Evolutionary conservation across 2,329 filamentous ascomycete species (phyloP), one percentile per base, ranked within the genome.

Genomic region (Xylaria sp.): DNA sequence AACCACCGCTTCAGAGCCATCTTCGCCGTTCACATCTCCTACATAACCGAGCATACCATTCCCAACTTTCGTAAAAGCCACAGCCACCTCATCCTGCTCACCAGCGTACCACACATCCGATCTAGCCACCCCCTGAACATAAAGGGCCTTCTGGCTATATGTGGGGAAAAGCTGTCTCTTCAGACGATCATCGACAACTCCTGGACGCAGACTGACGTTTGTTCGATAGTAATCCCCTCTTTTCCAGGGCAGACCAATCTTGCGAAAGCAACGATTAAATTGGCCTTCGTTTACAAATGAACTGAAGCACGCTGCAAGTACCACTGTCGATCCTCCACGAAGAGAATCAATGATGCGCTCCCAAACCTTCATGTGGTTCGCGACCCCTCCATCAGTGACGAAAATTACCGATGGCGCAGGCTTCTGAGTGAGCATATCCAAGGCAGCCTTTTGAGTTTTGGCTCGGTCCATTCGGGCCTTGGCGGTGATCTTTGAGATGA

Each of bases 21-120:
- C 64, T 64, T 74, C 76, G 1, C 66, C 64, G 54, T 77, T 78
- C 48, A 78, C 75, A 67, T 78, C 76, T 46, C 77, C 76, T 49
- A 78, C 65, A 68, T 78, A 78, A 28, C 76, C 77, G 31, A 79
- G 69, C 43, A 52, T 71, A 36, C 77, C 76, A 9, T 52, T 59
- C 13, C 74, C 77, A 52, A 79, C 75, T 39, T 66, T 71, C 1
- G 73, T 64, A 54, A 76, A 75, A 33, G 57, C 76, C 25, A 76
- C 70, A n/a, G 77, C 67, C 3, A 73, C 68, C 62, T 76, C 71
- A 9, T 33, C 48, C 6, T 43, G 60, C 2, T 52, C 31, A 51
- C 70, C 62, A 15, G 63, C 66, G 51, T 77, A 79, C 75, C 75
- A 77, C 43, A 63, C 68, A 28, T 70, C 74, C 2, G 74, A 64